phyloP scores from a whole-genome alignment of 768 basidiomycete species.

The button mushroom (Agaricus bisporus) region DNA sequence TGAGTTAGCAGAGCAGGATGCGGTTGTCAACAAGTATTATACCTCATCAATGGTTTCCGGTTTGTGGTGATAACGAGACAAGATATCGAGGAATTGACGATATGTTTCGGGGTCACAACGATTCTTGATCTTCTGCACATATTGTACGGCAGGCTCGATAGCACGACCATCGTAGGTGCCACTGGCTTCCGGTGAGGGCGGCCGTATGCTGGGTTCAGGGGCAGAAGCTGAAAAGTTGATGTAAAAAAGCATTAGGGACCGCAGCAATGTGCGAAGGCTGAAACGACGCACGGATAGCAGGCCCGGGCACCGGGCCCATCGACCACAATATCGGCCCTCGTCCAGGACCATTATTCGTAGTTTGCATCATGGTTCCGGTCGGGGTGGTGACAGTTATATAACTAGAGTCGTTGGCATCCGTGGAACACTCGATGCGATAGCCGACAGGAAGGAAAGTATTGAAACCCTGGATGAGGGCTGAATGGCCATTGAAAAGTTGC shows the following conservation, averaged over 20 bases:
- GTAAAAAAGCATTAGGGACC: not conserved
- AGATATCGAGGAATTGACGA: slow-evolving; percentile 69
- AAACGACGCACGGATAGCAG: slow-evolving; percentile 11
- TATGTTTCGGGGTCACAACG: slow-evolving; percentile 89
- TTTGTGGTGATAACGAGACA: slow-evolving; percentile 56
- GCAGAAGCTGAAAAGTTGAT: slow-evolving; percentile 20
- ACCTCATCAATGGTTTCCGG: slow-evolving; percentile 61
- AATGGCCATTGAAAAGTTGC: slow-evolving; percentile 86
- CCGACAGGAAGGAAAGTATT: slow-evolving; percentile 95
- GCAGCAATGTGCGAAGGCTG: not conserved
- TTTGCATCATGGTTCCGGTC: slow-evolving; percentile 55
- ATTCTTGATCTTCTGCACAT: slow-evolving; percentile 95
- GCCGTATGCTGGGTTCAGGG: slow-evolving; percentile 17
- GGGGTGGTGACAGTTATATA: slow-evolving; percentile 78
- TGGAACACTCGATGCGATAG: slow-evolving; percentile 83
- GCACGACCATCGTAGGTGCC: slow-evolving; percentile 34
- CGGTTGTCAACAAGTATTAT: slow-evolving; percentile 13
- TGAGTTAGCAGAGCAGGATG: slow-evolving; percentile 13
- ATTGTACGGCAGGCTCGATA: slow-evolving; percentile 81
- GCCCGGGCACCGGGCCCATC: slow-evolving; percentile 15
- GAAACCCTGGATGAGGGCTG: slow-evolving; percentile 91
- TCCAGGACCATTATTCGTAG: slow-evolving; percentile 40
- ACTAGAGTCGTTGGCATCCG: slow-evolving; percentile 55
- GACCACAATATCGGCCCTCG: slow-evolving; percentile 34
- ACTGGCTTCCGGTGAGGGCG: slow-evolving; percentile 6